Evolutionary conservation across 768 basidiomycete species (phyloP).

Genomic region (Termitomyces sp.): DNA sequence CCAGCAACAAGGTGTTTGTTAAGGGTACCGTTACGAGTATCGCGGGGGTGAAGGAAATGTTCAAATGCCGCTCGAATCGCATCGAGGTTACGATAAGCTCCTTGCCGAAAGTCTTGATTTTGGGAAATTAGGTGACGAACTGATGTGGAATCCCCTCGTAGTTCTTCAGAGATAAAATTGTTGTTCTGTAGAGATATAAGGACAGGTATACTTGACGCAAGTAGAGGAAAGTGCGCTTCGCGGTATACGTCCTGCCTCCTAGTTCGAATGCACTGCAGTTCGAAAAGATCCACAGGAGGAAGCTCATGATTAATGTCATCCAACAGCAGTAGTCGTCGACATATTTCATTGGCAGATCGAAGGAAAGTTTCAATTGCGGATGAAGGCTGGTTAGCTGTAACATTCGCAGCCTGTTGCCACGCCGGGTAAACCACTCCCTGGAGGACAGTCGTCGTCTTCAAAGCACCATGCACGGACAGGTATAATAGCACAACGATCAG

Average conservation of each 20-base stretch:
- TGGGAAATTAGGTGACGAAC: slow-evolving; percentile 59
- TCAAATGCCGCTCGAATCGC: slow-evolving; percentile 67
- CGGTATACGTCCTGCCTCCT: slow-evolving; percentile 63
- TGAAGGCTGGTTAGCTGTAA: slow-evolving; percentile 28
- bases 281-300: slow-evolving; percentile 47
- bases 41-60: slow-evolving; percentile 45
- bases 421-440: slow-evolving; percentile 73
- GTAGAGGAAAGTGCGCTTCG: slow-evolving; percentile 56
- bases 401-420: slow-evolving; percentile 55
- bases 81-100: slow-evolving; percentile 70
- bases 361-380: slow-evolving; percentile 46
- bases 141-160: slow-evolving; percentile 41
- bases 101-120: slow-evolving; percentile 64
- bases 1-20: slow-evolving; percentile 63
- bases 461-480: slow-evolving; percentile 58
- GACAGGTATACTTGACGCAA: slow-evolving; percentile 60
- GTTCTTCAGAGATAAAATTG: slow-evolving; percentile 37
- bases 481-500: slow-evolving; percentile 57
- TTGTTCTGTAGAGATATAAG: slow-evolving; percentile 71
- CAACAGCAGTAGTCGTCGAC: slow-evolving; percentile 51
- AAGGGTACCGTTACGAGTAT: slow-evolving; percentile 38
- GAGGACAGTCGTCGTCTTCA: slow-evolving; percentile 68
- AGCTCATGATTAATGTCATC: slow-evolving; percentile 36
- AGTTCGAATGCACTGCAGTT: slow-evolving; percentile 65
- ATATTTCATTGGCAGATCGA: slow-evolving; percentile 57